These are phyloP conservation scores for Beauveria caledonica DNA, from an alignment of 2,329 filamentous ascomycete genomes.

Conservation along the genomic window DNA sequence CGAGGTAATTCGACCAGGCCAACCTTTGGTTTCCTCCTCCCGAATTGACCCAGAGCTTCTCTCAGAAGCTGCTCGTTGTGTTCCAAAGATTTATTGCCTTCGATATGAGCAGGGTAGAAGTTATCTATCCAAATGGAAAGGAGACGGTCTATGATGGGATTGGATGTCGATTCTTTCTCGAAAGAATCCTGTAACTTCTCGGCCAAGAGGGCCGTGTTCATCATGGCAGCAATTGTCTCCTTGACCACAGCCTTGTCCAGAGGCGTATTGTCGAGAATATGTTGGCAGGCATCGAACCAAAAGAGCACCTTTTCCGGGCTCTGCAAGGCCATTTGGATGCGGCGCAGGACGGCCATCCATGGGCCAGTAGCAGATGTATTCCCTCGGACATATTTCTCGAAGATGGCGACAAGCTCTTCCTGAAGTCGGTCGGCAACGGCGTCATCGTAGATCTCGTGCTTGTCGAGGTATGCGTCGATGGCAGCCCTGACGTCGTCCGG, in stretches of 20 bases:
- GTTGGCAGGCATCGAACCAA: constrained; percentile 57
- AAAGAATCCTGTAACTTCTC: constrained; percentile 42
- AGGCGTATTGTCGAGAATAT: constrained; percentile 38
- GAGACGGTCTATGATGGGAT: constrained; percentile 48
- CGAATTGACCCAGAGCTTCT: constrained; percentile 48
- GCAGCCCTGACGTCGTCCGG: constrained; percentile 55
- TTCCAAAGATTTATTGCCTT: constrained; percentile 29
- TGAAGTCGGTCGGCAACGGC: constrained; percentile 61
- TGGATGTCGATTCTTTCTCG: constrained; percentile 33
- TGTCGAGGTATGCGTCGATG: constrained; percentile 60
- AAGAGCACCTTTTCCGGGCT: constrained; percentile 54
- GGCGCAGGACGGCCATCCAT: constrained; percentile 62
- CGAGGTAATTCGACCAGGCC: not conserved
- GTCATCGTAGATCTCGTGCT: constrained; percentile 60
- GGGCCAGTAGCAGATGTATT: constrained; percentile 48
- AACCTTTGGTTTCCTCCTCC: constrained; percentile 59
- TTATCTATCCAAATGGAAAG: constrained; percentile 50
- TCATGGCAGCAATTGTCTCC: constrained; percentile 56
- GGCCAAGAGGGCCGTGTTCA: constrained; percentile 57
- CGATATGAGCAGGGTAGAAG: constrained; percentile 28
- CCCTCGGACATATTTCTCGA: constrained; percentile 54
- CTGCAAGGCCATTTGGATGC: constrained; percentile 55
- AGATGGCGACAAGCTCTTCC: constrained; percentile 62
- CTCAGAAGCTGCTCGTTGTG: constrained; percentile 43
- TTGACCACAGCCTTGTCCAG: constrained; percentile 55